Evolutionary conservation across 768 basidiomycete species (phyloP), one percentile per base, ranked within the genome.

Genomic region (Favolaschia claudopus): DNA sequence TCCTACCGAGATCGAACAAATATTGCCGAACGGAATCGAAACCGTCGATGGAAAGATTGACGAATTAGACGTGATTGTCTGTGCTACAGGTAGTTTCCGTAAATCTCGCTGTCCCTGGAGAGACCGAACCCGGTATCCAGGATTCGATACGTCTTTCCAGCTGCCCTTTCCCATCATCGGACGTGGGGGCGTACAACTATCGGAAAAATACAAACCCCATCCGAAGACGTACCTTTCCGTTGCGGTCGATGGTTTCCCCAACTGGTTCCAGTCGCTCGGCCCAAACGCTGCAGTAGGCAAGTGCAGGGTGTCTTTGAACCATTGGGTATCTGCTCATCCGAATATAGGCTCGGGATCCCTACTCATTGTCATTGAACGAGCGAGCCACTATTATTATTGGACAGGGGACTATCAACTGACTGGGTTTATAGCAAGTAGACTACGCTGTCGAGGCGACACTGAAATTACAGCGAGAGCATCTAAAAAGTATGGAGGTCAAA

Each of bases 211-310:
- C 70, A 75, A 70, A 1, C 84, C 86, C 4, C 77, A 85, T 62
- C 85, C 88, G 2, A 70, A 71, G 12, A 81, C 85, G 5, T 91
- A 91, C 69, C 76, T 90, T 7, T 77, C 83, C 7, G 67, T 89
- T 29, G 80, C 82, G 20, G 79, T 85, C 19, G 83, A 87, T 43
- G 85, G 83, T 8, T 89, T 89, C 71, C 89, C 89, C n/a, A 89
- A 88, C 70, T 84, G 81, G 80, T 89, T 89, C 76, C 75, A 80
- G 51, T 67, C 74, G 19, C 65, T 83, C 10, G 87, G 88, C 0
- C 87, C 88, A 2, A 88, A 87, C 67, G 76, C 84, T 1, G 78
- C 64, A 8, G 79, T 87, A 15, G 85, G 84, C 25, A 56, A 22
- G 44, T n/a, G n/a, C n/a, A n/a, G n/a, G n/a, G n/a, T n/a, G n/a